Evolutionary conservation across 176 grass and related monocot species (phyloP), one percentile per base, ranked within the genome.

Genomic region (Microstegium vimineum): DNA sequence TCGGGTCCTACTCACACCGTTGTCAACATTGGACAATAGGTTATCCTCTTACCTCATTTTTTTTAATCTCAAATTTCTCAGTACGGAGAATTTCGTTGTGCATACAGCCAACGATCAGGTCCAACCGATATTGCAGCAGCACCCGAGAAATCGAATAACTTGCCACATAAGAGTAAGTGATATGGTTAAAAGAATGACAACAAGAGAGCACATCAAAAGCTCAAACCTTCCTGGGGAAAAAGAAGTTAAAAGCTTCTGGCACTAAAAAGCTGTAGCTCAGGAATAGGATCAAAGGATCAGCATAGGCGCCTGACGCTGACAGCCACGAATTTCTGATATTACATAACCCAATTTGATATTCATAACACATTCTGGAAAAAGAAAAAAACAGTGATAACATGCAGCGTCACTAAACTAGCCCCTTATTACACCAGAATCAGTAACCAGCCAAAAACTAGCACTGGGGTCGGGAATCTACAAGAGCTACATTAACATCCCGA

Each of bases 1-100:
- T 76, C 30, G 16, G 23, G 78, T 86, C 88, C 66, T 45, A 59
- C 8, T 82, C 83, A 78, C 2, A 56, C 63, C 57, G 40, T 12
- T 81, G n/a, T 27, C 62, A 80, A 41, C 38, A 22, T 64, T 52
- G 41, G 32, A 27, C 40, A 26, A 43, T 15, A 74, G 71, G 43
- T 69, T 80, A 32, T 62, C 83, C 57, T 16, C 62, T 20, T 51
- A 14, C 36, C 26, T 78, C 22, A 34, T 23, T 34, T 52, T 71
- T 30, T 72, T 23, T 15, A 4, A 26, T 59, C n/a, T 59, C 56
- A 60, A 13, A 60, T 5, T 4, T 59, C n/a, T 11, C 54, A 60
- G 12, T 26, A 11, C 10, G 10, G 0, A 57, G 13, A 76, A 42
- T 52, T 75, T 28, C 5, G 23, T 42, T 69, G 7, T 30, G 30